Conservation (phyloP, 306 rosid genomes). For the Pterocarpus santalinus region DNA sequence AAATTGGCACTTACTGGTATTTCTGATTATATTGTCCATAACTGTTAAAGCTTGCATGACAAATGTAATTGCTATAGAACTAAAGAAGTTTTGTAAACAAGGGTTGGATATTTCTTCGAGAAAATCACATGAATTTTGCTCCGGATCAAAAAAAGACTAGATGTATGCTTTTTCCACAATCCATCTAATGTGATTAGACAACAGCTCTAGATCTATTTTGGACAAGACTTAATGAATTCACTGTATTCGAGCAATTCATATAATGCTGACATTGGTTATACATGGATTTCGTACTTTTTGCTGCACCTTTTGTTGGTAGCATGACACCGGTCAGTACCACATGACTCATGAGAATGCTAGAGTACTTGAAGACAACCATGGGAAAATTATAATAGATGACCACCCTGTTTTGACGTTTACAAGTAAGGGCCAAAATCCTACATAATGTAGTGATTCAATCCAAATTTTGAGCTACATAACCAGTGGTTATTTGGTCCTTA, state of each 20-base stretch:
- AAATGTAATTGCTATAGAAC: not conserved
- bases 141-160: not conserved
- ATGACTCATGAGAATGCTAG: not conserved
- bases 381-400: conserved; percentile 4
- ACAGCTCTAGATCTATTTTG: not conserved
- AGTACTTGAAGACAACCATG: not conserved
- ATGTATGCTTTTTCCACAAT: not conserved
- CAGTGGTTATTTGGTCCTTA: not conserved
- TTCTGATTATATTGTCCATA: conserved; percentile 13
- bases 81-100: conserved; percentile 2
- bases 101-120: not conserved
- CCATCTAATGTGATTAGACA: not conserved
- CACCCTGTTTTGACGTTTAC: not conserved
- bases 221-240: not conserved
- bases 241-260: not conserved
- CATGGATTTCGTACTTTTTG: not conserved
- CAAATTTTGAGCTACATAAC: not conserved
- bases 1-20: not conserved
- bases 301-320: not conserved
- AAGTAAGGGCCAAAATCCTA: not conserved
- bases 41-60: not conserved
- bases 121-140: not conserved
- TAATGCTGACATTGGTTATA: conserved; percentile 7
- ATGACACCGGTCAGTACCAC: not conserved
- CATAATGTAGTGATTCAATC: not conserved